phyloP scores from a whole-genome alignment of 106 monocot genomes.

The Vanilla planifolia region DNA sequence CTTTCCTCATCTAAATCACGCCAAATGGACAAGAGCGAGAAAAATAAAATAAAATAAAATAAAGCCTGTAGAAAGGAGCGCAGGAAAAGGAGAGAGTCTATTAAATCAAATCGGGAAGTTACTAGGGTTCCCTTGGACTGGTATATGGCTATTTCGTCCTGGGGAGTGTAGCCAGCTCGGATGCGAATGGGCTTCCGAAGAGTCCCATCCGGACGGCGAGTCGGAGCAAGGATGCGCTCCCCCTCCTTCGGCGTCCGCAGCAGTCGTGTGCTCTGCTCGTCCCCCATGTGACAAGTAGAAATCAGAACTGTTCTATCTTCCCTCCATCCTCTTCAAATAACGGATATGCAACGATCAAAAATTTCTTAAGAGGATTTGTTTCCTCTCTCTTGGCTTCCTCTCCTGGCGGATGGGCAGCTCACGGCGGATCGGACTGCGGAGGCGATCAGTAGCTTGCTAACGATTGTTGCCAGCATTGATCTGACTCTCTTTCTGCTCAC shows the following conservation, averaged over 20 bases:
- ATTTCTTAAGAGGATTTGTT: too few relatives aligned
- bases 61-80: constrained; percentile 4
- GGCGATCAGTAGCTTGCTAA: too few relatives aligned
- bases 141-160: constrained; percentile 97
- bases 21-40: neutral
- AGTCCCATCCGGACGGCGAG: constrained; percentile 85
- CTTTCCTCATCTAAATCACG: constrained; percentile 64
- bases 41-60: neutral
- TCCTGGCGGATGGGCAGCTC: too few relatives aligned
- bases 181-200: constrained; percentile 85
- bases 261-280: constrained; percentile 5
- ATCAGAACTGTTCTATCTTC: too few relatives aligned
- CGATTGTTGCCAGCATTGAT: too few relatives aligned
- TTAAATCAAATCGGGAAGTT: constrained; percentile 5
- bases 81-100: neutral
- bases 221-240: constrained; percentile 85
- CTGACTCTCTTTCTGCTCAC: too few relatives aligned
- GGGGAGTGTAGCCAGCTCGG: constrained; percentile 91
- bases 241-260: constrained; percentile 51
- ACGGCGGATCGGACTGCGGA: too few relatives aligned
- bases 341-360: too few relatives aligned
- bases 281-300: too few relatives aligned
- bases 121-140: constrained; percentile 89
- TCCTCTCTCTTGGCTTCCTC: too few relatives aligned
- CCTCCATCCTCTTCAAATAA: too few relatives aligned